These are phyloP conservation scores for Didymella arachidicola DNA, from an alignment of 2,329 filamentous ascomycete species.

Conservation along the genomic window DNA sequence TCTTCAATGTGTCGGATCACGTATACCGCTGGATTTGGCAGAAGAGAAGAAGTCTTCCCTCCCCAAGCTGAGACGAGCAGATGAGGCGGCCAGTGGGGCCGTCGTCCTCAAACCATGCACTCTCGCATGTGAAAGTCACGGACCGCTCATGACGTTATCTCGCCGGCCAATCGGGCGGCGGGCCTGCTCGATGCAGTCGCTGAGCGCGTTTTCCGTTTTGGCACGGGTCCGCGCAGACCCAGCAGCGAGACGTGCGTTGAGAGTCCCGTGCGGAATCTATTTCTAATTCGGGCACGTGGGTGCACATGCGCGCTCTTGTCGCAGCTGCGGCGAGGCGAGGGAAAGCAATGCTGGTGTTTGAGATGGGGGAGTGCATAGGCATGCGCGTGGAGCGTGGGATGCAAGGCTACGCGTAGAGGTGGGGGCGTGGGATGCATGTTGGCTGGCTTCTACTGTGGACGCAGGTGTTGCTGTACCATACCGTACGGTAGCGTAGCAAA, in stretches of 20 bases:
- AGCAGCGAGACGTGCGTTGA: slow-evolving; percentile 6
- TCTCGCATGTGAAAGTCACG: slow-evolving; percentile 27
- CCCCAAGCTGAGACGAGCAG: slow-evolving; percentile 18
- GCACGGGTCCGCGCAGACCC: slow-evolving; percentile 8
- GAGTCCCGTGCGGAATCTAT: slow-evolving; percentile 9
- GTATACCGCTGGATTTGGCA: neutral
- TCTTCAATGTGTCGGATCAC: neutral
- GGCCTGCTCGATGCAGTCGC: slow-evolving; percentile 11
- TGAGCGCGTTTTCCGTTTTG: slow-evolving; percentile 5
- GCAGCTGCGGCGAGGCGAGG: slow-evolving; percentile 1
- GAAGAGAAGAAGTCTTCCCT: slow-evolving; percentile 4
- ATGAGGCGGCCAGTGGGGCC: slow-evolving; percentile 26
- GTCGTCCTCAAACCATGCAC: slow-evolving; percentile 15
- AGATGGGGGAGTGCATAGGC: neutral
- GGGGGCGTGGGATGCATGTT: slow-evolving; percentile 10
- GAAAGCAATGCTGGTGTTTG: neutral
- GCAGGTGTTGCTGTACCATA: slow-evolving; percentile 3
- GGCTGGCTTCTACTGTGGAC: slow-evolving; percentile 15
- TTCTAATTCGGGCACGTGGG: slow-evolving; percentile 21
- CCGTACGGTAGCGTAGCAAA: neutral
- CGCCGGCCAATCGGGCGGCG: slow-evolving; percentile 21
- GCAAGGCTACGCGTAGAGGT: slow-evolving; percentile 12
- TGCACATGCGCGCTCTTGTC: slow-evolving; percentile 8
- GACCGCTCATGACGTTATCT: slow-evolving; percentile 21
- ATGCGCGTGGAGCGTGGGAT: slow-evolving; percentile 5